Evolutionary conservation across 164 flowering plant species (phyloP).

Genomic region (Platanus orientalis): DNA sequence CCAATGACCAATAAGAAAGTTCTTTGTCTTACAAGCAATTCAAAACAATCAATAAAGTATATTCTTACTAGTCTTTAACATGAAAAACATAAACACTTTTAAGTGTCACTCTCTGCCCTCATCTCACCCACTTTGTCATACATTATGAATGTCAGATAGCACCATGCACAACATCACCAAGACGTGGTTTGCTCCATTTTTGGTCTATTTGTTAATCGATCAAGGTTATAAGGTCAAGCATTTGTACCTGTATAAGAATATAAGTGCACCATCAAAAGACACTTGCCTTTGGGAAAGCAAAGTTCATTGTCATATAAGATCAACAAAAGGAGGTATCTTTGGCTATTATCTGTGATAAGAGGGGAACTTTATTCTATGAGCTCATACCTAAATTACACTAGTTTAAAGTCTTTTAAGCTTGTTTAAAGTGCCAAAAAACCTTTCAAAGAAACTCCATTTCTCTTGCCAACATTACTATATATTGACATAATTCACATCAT

Average conservation of each 20-base stretch:
- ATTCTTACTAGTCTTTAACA: background rate
- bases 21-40: no score
- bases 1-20: slow-evolving; percentile 10
- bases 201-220: background rate
- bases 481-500: background rate
- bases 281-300: background rate
- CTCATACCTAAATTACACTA: no score
- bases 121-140: background rate
- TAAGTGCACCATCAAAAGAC: no score
- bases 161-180: no score
- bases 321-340: no score
- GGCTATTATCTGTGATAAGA: no score
- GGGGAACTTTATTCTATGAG: no score
- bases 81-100: background rate
- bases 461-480: background rate
- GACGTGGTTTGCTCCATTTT: background rate
- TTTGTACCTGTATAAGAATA: no score
- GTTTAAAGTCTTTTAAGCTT: background rate
- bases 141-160: no score
- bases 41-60: background rate
- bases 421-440: slow-evolving; percentile 4
- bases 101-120: background rate
- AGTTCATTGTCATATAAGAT: background rate
- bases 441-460: slow-evolving; percentile 10
- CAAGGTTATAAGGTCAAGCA: background rate